A percentile compares a stretch with the other conserved stretches of the same genome.
phyloP scores from a whole-genome alignment of 768 basidiomycete species.

The Phlebiopsis flavidoalba region DNA sequence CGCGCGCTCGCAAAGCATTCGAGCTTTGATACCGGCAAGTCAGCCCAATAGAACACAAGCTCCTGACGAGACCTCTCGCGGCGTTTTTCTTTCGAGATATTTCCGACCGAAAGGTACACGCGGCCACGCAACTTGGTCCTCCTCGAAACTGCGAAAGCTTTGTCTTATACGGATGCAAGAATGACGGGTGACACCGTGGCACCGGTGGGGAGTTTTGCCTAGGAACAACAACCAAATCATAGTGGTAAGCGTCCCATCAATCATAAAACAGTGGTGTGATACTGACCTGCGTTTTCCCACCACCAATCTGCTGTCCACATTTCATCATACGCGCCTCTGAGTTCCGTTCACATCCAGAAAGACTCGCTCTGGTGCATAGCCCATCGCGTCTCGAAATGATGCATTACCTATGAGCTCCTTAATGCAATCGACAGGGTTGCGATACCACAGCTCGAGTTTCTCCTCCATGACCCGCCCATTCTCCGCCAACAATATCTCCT shows the following conservation, averaged over 20 bases:
- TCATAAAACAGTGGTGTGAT: neutral
- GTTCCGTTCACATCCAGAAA: conserved; percentile 1
- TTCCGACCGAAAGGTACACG: conserved; percentile 28
- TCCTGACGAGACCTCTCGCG: conserved; percentile 14
- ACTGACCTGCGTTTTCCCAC: conserved; percentile 17
- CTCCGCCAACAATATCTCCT: neutral
- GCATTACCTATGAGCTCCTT: conserved; percentile 13
- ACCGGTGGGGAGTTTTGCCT: conserved; percentile 17
- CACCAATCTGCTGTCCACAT: conserved; percentile 25
- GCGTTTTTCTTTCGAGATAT: conserved; percentile 18
- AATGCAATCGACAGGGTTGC: conserved; percentile 26
- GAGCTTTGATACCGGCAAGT: conserved; percentile 19
- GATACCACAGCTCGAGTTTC: conserved; percentile 23
- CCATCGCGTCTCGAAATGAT: conserved; percentile 1
- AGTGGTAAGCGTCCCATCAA: conserved; percentile 7
- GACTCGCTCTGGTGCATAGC: conserved; percentile 2
- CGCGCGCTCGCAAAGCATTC: conserved; percentile 4
- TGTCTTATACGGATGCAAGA: conserved; percentile 29
- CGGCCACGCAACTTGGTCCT: conserved; percentile 22
- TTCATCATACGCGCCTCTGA: conserved; percentile 9
- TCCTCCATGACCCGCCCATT: conserved; percentile 20
- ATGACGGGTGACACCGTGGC: conserved; percentile 27
- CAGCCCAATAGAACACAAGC: conserved; percentile 19
- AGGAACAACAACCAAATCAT: too few species aligned
- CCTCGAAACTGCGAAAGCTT: conserved; percentile 19